Evolutionary conservation across 768 basidiomycete genomes (phyloP).

Genomic region (Porphyrellus cyaneotinctus): DNA sequence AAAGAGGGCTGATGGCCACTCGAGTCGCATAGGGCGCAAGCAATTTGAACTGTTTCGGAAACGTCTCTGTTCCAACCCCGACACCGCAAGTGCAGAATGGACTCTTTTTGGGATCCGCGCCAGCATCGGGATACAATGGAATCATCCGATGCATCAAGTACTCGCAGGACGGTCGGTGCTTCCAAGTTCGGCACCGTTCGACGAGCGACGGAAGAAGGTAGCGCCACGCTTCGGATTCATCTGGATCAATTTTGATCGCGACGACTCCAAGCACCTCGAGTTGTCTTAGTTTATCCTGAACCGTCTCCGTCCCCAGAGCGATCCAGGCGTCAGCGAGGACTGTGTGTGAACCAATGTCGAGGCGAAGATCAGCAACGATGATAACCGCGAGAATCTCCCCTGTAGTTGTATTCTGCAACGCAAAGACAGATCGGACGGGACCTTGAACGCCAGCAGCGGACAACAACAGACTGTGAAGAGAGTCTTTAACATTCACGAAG

Average conservation of each 20-base stretch:
- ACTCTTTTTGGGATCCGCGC: constrained; percentile 29
- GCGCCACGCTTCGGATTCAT: constrained; percentile 41
- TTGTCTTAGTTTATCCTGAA: neutral
- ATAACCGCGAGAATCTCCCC: constrained; percentile 37
- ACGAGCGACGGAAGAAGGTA: constrained; percentile 46
- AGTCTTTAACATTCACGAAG: constrained; percentile 33
- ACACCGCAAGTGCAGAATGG: constrained; percentile 54
- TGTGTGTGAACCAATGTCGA: constrained; percentile 48
- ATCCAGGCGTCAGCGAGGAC: constrained; percentile 49
- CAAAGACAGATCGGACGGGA: constrained; percentile 17
- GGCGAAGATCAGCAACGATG: constrained; percentile 43
- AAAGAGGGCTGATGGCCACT: constrained; percentile 50
- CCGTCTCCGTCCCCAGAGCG: constrained; percentile 31
- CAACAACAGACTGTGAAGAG: constrained; percentile 26
- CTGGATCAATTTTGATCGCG: constrained; percentile 11
- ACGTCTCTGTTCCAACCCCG: constrained; percentile 42
- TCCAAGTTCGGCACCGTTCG: constrained; percentile 54
- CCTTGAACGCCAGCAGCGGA: constrained; percentile 23
- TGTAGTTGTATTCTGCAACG: constrained; percentile 14
- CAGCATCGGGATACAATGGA: constrained; percentile 35
- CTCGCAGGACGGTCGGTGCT: constrained; percentile 45
- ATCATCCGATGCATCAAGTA: constrained; percentile 35
- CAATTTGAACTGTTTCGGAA: constrained; percentile 36
- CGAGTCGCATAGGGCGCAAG: constrained; percentile 45
- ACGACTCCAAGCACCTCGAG: constrained; percentile 14